Conservation (phyloP, 1,284 basidiomycete species). For the Ceratobasidium sp. region DNA sequence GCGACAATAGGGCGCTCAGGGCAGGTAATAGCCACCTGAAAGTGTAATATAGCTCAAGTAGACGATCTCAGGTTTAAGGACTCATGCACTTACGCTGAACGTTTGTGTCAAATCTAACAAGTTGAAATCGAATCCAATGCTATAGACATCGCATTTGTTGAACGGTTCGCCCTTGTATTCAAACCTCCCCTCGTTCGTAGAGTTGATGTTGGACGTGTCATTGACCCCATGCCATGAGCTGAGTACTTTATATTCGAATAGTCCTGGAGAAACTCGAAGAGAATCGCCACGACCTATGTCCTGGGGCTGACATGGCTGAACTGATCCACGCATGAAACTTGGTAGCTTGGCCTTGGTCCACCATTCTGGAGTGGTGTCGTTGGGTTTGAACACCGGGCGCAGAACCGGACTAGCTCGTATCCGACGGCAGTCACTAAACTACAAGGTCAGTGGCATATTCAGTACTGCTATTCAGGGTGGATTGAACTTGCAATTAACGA, state of each 20-base stretch:
- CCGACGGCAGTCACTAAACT: slow-evolving; percentile 4
- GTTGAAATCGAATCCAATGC: slow-evolving; percentile 7
- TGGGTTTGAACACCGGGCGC: not conserved
- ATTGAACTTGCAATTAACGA: slow-evolving; percentile 10
- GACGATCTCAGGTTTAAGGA: not conserved
- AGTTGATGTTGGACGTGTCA: not conserved
- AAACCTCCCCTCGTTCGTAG: slow-evolving; percentile 3
- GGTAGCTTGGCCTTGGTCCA: slow-evolving; percentile 3
- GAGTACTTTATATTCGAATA: slow-evolving; percentile 30
- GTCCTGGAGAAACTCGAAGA: slow-evolving; percentile 3
- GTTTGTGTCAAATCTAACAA: slow-evolving; percentile 2
- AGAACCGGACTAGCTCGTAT: slow-evolving; percentile 20
- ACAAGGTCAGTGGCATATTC: not conserved
- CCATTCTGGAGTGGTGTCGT: slow-evolving; percentile 16
- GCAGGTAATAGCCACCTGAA: slow-evolving; percentile 16
- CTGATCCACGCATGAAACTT: slow-evolving; percentile 3
- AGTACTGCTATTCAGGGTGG: not conserved
- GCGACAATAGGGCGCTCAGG: not conserved
- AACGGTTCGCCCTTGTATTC: slow-evolving; percentile 12
- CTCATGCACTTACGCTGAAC: not conserved
- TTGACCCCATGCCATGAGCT: slow-evolving; percentile 28
- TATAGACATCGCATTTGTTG: slow-evolving; percentile 5
- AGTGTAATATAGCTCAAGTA: no score
- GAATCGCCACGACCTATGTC: slow-evolving; percentile 22
- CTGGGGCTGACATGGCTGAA: slow-evolving; percentile 15